Conservation (phyloP, 257 asterid species). For the Thymus mandschuricus region DNA sequence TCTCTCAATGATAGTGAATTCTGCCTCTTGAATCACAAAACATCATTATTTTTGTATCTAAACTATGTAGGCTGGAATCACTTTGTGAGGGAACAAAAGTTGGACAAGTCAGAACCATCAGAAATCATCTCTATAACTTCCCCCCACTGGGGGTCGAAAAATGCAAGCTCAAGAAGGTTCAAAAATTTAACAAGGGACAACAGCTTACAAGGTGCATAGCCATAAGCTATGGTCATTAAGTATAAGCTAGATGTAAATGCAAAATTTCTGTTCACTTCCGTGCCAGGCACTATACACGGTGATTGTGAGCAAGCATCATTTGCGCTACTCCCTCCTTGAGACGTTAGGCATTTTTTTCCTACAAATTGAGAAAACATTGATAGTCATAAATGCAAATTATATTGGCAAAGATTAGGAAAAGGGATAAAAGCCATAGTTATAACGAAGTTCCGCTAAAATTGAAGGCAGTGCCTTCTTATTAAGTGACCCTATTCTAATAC, state of each 20-base stretch:
- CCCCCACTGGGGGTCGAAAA: slow-evolving; percentile 12
- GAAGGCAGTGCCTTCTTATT: neutral
- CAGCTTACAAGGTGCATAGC: slow-evolving; percentile 30
- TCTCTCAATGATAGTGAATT: slow-evolving; percentile 12
- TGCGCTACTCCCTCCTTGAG: slow-evolving; percentile 23
- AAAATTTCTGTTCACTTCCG: slow-evolving; percentile 33
- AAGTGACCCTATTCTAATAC: neutral
- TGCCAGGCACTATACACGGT: slow-evolving; percentile 18
- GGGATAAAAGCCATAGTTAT: neutral
- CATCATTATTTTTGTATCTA: neutral
- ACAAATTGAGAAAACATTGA: slow-evolving; percentile 26
- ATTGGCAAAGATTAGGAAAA: neutral
- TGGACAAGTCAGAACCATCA: slow-evolving; percentile 13
- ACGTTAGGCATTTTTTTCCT: slow-evolving; percentile 42
- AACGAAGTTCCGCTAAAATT: slow-evolving; percentile 2
- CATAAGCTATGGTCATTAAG: slow-evolving; percentile 26
- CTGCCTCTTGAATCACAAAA: neutral
- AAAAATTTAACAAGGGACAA: slow-evolving; percentile 29
- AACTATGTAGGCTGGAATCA: slow-evolving; percentile 18
- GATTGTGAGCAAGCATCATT: slow-evolving; percentile 23
- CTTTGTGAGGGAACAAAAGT: neutral
- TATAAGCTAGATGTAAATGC: slow-evolving; percentile 30
- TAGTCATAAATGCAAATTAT: slow-evolving; percentile 18
- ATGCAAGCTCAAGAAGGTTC: slow-evolving; percentile 10
- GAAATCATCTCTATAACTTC: slow-evolving; percentile 35